Evolutionary conservation across 345 rosid species (phyloP).

Genomic region (Populus nigra): DNA sequence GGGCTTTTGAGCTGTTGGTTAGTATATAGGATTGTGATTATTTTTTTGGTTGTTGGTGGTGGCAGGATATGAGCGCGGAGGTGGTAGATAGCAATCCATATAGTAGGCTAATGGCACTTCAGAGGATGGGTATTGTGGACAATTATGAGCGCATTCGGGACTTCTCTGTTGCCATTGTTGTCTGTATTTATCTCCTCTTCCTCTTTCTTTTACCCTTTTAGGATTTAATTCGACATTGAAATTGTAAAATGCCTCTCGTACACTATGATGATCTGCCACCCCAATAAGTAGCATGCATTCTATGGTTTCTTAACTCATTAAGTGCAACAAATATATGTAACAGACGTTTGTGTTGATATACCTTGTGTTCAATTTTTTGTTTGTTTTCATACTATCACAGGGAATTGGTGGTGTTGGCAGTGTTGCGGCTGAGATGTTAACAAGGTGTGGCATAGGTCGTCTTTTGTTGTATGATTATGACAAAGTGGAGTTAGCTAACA

Average conservation of each 20-base stretch:
- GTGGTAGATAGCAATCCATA: slow-evolving; percentile 97
- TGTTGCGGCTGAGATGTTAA: slow-evolving; percentile 99
- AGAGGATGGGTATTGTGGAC: slow-evolving; percentile 92
- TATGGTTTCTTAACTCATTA: too few relatives aligned
- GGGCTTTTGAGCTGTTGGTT: background rate
- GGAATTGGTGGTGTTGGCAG: slow-evolving; percentile 99
- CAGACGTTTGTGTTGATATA: background rate
- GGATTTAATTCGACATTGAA: background rate
- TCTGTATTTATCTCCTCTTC: slow-evolving; percentile 51
- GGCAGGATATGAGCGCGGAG: slow-evolving; percentile 92
- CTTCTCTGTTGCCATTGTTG: slow-evolving; percentile 94
- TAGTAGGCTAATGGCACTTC: slow-evolving; percentile 99
- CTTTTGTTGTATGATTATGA: slow-evolving; percentile 95
- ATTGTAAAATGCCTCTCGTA: too few relatives aligned
- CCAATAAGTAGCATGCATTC: too few relatives aligned
- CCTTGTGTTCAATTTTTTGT: slow-evolving; percentile 1
- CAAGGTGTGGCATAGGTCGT: slow-evolving; percentile 96
- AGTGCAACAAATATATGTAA: too few relatives aligned
- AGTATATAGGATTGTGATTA: background rate
- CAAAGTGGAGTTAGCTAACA: slow-evolving; percentile 92
- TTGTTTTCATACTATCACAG: slow-evolving; percentile 35
- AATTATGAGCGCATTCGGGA: slow-evolving; percentile 84
- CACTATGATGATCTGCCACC: too few relatives aligned
- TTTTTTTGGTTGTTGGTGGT: background rate
- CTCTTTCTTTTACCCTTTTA: background rate